Percentiles rank a stretch among this genome's conserved stretches.
Evolutionary conservation across 164 flowering plant species (phyloP).

Genomic region (Chimonanthus praecox): DNA sequence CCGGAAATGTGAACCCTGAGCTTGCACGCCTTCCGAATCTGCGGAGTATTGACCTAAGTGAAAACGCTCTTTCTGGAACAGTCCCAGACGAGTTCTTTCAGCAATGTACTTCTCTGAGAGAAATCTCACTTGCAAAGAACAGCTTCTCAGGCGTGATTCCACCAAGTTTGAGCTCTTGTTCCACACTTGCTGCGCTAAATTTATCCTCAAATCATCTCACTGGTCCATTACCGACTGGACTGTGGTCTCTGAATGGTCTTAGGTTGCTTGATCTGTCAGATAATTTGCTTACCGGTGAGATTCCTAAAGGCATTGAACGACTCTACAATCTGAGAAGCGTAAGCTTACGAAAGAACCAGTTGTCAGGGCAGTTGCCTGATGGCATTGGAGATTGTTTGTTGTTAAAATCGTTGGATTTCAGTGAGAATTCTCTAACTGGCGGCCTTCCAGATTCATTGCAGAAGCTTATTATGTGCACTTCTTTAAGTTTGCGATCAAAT

Average conservation of each 20-base stretch:
- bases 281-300: conserved; percentile 65
- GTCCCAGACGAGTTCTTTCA: conserved; percentile 66
- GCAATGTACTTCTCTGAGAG: conserved; percentile 64
- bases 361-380: conserved; percentile 59
- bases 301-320: conserved; percentile 51
- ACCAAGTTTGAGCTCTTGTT: conserved; percentile 51
- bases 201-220: conserved; percentile 69
- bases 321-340: conserved; percentile 49
- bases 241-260: conserved; percentile 67
- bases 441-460: conserved; percentile 57
- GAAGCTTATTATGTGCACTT: conserved; percentile 52
- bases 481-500: conserved; percentile 50
- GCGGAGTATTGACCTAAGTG: conserved; percentile 56
- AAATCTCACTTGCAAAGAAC: conserved; percentile 65
- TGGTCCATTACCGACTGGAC: conserved; percentile 50
- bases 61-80: conserved; percentile 61
- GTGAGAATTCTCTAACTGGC: conserved; percentile 65
- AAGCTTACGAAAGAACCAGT: conserved; percentile 44
- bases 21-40: conserved; percentile 44
- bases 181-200: conserved; percentile 51
- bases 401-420: conserved; percentile 57
- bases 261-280: conserved; percentile 67
- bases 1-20: conserved; percentile 55
- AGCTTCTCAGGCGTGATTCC: conserved; percentile 64
- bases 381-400: conserved; percentile 67